Percentiles rank a stretch among this genome's conserved stretches.
phyloP scores from a whole-genome alignment of 192 early-diverging fungal genomes.

The Mycoemilia scoparia region DNA sequence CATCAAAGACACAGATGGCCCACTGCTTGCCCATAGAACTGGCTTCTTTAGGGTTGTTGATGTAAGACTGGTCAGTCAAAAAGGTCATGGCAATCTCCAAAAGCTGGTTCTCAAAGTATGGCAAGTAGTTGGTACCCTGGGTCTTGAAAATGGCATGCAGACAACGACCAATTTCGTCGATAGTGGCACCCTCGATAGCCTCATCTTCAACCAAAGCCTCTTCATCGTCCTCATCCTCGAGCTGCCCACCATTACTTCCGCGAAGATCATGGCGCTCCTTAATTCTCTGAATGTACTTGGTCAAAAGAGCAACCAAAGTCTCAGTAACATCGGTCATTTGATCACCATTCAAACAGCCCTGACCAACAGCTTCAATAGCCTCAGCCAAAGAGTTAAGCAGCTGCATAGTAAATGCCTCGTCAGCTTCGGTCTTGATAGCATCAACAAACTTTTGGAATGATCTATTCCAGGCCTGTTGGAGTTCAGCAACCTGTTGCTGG shows the following conservation, averaged over 20 bases:
- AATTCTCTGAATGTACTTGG: constrained; percentile 58
- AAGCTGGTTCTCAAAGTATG: constrained; percentile 64
- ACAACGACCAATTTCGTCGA: constrained; percentile 59
- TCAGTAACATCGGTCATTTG: constrained; percentile 55
- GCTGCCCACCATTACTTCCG: constrained; percentile 46
- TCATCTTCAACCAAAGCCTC: constrained; percentile 69
- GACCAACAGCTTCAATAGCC: constrained; percentile 26
- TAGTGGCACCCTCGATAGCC: constrained; percentile 36
- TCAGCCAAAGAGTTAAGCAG: constrained; percentile 65
- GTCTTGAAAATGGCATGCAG: constrained; percentile 66
- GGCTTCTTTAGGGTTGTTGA: no score
- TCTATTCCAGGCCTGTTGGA: constrained; percentile 43
- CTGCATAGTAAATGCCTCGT: constrained; percentile 58
- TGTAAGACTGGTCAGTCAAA: no score
- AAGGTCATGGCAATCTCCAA: constrained; percentile 52
- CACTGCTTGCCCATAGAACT: constrained; percentile 60
- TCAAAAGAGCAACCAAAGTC: constrained; percentile 47
- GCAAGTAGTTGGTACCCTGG: constrained; percentile 52
- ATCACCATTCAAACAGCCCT: constrained; percentile 27
- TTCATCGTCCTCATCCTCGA: constrained; percentile 88
- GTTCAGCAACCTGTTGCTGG: constrained; percentile 8
- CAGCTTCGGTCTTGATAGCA: constrained; percentile 60
- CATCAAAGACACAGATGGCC: constrained; percentile 84
- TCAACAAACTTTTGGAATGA: constrained; percentile 63
- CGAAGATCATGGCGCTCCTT: constrained; percentile 56